Base-by-base conservation (phyloP, 2,329 filamentous ascomycete species). In the Pseudocercospora vitis region DNA sequence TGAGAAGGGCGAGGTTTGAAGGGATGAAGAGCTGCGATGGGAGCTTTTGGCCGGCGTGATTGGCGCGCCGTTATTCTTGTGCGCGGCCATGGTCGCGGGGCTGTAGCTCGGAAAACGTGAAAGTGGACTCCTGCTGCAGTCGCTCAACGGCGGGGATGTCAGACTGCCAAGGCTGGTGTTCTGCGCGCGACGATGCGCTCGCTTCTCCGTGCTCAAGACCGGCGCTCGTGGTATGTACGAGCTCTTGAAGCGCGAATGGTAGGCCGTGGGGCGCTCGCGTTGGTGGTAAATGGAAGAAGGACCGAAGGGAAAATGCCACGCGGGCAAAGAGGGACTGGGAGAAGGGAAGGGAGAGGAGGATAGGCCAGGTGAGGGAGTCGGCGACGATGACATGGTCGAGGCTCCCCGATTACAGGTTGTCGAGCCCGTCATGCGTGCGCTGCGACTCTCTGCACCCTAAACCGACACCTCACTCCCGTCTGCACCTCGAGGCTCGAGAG, bases 1-100 rank as follows among this genome's bases (percentile, higher is more conserved):
- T 52, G 66, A 70, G 59, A 72, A 73, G 2, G 72, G 71, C 44
- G 71, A 73, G 50, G 70, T 65, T 24, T 65, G 64, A 33, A 63
- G 52, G 2, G 63, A 58, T 47, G 55, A 64, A 29, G 24, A 8
- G 51, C 32, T 59, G 31, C 48, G 33, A 21, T 59, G 59, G n/a
- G 52, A 44, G 19, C 14, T 52, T 50, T 63, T 65, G 16, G 61
- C 59, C 7, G 64, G 66, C 26, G 65, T 66, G 42, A 57, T 42
- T 7, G 65, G 65, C 39, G 39, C 45, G 23, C 44, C 24, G 21
- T 52, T 49, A 23, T 48, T 49, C 5, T 48, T 46, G 44, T 35
- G 32, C 32, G 31, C 42, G n/a, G 58, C 31, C 48, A 52, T 55
- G 29, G 45, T 47, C 19, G 52, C 48, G 18, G 46, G 42, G 29